Conservation (phyloP, 257 asterid genomes). For the Capsicum baccatum region DNA sequence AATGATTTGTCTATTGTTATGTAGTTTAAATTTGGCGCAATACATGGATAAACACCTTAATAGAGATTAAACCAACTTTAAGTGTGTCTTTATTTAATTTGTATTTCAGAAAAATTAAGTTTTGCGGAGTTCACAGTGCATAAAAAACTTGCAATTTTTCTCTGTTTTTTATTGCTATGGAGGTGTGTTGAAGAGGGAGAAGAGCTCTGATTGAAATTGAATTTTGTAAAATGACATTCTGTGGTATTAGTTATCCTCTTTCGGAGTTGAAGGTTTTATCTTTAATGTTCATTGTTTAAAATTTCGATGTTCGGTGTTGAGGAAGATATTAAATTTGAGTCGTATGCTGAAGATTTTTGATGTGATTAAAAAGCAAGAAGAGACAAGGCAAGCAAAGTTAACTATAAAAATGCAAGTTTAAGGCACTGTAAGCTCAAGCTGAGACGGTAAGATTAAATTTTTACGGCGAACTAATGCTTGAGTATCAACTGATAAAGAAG, state of each 20-base stretch:
- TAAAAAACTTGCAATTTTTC: background rate
- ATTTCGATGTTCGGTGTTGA: background rate
- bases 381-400: slow-evolving; percentile 64
- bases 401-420: slow-evolving; percentile 62
- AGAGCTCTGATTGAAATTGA: background rate
- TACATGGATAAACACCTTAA: too few relatives aligned
- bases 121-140: background rate
- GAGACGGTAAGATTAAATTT: slow-evolving; percentile 63
- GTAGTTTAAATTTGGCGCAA: background rate
- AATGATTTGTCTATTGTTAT: background rate
- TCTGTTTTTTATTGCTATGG: background rate
- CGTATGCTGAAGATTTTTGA: slow-evolving; percentile 59
- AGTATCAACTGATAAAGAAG: background rate
- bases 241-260: background rate
- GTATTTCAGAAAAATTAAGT: background rate
- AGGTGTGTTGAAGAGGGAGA: background rate
- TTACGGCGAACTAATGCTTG: background rate
- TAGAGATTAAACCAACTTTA: too few relatives aligned
- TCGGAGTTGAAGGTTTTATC: background rate
- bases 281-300: background rate
- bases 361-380: slow-evolving; percentile 70
- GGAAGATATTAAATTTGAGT: slow-evolving; percentile 9
- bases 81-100: too few relatives aligned
- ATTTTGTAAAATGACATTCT: background rate
- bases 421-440: slow-evolving; percentile 79